Percentiles rank a stretch among this genome's conserved stretches.
phyloP scores from a whole-genome alignment of 163 green algal genomes.

The Volvox carteri region DNA sequence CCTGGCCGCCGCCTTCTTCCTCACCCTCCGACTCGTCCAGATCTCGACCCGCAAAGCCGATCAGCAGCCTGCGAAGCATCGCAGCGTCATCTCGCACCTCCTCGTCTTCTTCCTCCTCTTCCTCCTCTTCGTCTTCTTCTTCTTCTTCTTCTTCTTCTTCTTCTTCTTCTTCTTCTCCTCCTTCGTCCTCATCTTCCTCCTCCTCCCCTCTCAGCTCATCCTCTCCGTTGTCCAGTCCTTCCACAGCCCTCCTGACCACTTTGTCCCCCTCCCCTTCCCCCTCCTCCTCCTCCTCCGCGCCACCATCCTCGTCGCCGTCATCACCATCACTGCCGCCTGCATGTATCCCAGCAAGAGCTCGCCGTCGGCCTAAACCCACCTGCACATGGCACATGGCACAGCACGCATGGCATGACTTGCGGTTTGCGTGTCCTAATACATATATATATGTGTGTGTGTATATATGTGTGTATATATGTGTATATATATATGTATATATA shows the following conservation, averaged over 20 bases:
- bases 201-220: not conserved
- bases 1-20: not conserved
- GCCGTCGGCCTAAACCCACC: too few species aligned
- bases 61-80: slow-evolving; percentile 44
- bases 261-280: slow-evolving; percentile 2
- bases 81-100: slow-evolving; percentile 8
- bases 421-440: too few species aligned
- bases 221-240: not conserved
- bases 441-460: too few species aligned
- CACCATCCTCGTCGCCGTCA: not conserved
- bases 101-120: slow-evolving; percentile 48
- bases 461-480: too few species aligned
- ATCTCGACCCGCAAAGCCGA: slow-evolving; percentile 43
- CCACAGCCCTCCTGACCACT: not conserved
- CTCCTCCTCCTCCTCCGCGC: not conserved
- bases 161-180: not conserved
- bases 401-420: too few species aligned
- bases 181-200: not conserved
- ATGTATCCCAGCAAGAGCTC: too few species aligned
- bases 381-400: too few species aligned
- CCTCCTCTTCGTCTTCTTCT: too few species aligned
- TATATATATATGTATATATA: too few species aligned
- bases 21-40: slow-evolving; percentile 20
- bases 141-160: slow-evolving; percentile 18
- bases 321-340: not conserved